Percentiles rank a stretch among this genome's conserved stretches.
Conservation (phyloP, 352 stramenopile species). For the Pythium inflatum region DNA sequence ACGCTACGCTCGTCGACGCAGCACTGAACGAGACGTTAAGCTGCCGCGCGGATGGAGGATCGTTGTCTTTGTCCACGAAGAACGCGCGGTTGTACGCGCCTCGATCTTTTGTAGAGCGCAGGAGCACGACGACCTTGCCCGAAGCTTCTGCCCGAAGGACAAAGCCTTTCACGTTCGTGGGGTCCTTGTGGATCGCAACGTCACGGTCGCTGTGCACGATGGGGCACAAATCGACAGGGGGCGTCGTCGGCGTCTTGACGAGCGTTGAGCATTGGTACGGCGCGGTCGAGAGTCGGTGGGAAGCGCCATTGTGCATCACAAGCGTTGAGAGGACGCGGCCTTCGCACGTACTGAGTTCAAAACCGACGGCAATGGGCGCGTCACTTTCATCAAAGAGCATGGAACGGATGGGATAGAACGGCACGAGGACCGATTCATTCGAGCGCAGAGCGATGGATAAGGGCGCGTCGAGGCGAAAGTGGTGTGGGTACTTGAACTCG, state of each 20-base stretch:
- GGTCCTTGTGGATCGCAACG: constrained; percentile 28
- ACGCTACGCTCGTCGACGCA: constrained; percentile 25
- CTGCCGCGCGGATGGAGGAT: not conserved
- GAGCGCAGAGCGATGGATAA: constrained; percentile 32
- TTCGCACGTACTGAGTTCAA: constrained; percentile 40
- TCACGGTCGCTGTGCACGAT: constrained; percentile 25
- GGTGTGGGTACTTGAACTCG: constrained; percentile 27
- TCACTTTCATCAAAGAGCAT: constrained; percentile 22
- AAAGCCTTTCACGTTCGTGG: constrained; percentile 35
- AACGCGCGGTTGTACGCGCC: constrained; percentile 34
- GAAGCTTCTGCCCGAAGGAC: constrained; percentile 29
- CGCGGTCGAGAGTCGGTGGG: constrained; percentile 34
- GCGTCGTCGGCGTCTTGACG: constrained; percentile 17
- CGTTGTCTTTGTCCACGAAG: constrained; percentile 3
- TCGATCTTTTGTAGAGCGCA: constrained; percentile 36
- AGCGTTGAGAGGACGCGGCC: constrained; percentile 37
- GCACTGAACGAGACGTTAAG: constrained; percentile 29
- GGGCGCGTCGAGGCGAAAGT: constrained; percentile 39
- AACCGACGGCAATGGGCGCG: constrained; percentile 25
- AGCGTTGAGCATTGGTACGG: constrained; percentile 44
- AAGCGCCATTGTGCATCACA: constrained; percentile 16
- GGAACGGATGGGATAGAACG: constrained; percentile 35
- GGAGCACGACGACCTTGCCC: constrained; percentile 30
- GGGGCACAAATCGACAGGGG: constrained; percentile 36
- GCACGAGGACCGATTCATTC: constrained; percentile 38